Conservation (phyloP, 345 rosid species). For the Sisymbrium altissimum region DNA sequence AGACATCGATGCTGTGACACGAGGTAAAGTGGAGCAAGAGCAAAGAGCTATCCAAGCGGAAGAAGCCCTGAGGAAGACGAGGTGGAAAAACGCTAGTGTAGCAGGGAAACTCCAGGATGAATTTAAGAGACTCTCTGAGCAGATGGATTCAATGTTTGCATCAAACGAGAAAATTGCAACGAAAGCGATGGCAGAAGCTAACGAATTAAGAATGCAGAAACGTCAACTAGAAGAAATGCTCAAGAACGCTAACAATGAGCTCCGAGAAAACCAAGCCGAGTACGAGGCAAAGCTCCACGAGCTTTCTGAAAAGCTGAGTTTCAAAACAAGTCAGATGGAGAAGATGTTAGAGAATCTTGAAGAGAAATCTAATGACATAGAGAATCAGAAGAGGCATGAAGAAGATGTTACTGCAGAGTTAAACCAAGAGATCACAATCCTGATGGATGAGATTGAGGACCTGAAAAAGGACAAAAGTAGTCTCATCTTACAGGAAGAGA, state of each 20-base stretch:
- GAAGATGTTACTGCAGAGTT: conserved; percentile 42
- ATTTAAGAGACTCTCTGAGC: conserved; percentile 63
- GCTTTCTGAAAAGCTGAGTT: conserved; percentile 44
- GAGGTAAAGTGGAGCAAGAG: conserved; percentile 69
- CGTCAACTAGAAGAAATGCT: conserved; percentile 59
- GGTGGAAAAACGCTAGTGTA: conserved; percentile 65
- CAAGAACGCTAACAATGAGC: conserved; percentile 50
- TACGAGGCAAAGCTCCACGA: conserved; percentile 49
- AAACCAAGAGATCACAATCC: conserved; percentile 37
- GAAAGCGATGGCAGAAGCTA: conserved; percentile 72
- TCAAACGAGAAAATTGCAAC: conserved; percentile 82
- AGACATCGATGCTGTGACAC: conserved; percentile 57
- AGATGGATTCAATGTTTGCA: conserved; percentile 73
- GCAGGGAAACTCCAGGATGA: conserved; percentile 89
- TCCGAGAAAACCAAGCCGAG: conserved; percentile 41
- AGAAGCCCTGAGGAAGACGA: conserved; percentile 62
- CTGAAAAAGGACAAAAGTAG: conserved; percentile 30
- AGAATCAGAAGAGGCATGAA: conserved; percentile 47
- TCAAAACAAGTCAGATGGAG: conserved; percentile 46
- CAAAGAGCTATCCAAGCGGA: conserved; percentile 83
- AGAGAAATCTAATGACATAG: conserved; percentile 48
- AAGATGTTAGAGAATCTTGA: conserved; percentile 45
- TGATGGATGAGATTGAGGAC: conserved; percentile 46
- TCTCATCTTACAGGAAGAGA: conserved; percentile 42
- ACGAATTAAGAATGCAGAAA: conserved; percentile 56